Base-by-base conservation (phyloP, 2,329 filamentous ascomycete species). In the Botrytis tulipae region DNA sequence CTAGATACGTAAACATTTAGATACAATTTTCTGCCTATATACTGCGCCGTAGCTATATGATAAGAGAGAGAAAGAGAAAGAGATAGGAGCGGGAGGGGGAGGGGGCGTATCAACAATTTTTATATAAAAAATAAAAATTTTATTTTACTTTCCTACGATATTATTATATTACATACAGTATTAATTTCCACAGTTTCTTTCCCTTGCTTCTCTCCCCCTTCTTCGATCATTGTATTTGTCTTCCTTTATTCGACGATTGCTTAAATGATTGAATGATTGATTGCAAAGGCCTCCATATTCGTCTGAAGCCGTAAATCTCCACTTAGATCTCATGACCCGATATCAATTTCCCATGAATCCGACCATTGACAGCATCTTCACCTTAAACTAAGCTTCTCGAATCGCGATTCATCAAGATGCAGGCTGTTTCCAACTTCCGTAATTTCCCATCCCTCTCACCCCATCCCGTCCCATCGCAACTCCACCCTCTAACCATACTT, bases 401-500 rank as follows among this genome's bases (percentile, higher is more conserved):
- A 57, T 57, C 51, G 14, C 16, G 9, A 8, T 3, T 5, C n/a
- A 29, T 32, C 14, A 12, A 18, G 7, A 18, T 60, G 4, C 9
- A 5, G 4, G 25, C 8, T 1, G 3, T 48, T 48, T 48, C 2
- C 46, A 48, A 48, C 10, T 10, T 20, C 18, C 9, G n/a, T 20
- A 3, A 42, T 42, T 29, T 12, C 4, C 3, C 40, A n/a, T 40
- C 16, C 60, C 20, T 44, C 32, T 14, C 3, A 29, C 16, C 48
- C 3, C 48, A n/a, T 37, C 46, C 14, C 57, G 10, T 37, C 22
- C 62, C 20, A 20, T 66, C 16, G 9, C n/a, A 46, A 29, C 20
- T 29, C 14, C 2, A 22, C 29, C 42, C 46, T 46, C 73, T 76
- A 81, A 18, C 80, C 80, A 76, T 80, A 79, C 75, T 79, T 92